These are phyloP conservation scores for Hanseniaspora clermontiae DNA, from an alignment of 805 yeast species.

Conservation along the genomic window DNA sequence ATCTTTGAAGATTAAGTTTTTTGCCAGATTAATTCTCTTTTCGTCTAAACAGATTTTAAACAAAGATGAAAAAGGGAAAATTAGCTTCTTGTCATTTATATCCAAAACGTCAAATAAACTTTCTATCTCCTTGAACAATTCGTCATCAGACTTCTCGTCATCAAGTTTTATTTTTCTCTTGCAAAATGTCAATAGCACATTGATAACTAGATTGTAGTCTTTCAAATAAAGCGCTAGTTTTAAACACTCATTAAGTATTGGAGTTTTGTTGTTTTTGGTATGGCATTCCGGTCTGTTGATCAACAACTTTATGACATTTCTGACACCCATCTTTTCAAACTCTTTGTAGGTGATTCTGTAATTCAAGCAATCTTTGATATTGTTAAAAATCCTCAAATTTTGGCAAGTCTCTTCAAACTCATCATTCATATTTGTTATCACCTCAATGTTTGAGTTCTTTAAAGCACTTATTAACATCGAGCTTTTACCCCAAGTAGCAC, in stretches of 20 bases:
- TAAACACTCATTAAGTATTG: constrained; percentile 47
- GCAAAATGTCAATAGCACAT: constrained; percentile 70
- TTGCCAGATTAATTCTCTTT: constrained; percentile 62
- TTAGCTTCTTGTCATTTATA: constrained; percentile 21
- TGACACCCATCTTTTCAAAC: constrained; percentile 40
- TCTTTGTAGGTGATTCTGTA: constrained; percentile 52
- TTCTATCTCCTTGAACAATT: constrained; percentile 39
- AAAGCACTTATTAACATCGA: constrained; percentile 27
- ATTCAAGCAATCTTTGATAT: constrained; percentile 52
- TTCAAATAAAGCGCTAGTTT: constrained; percentile 43
- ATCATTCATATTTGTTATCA: constrained; percentile 32
- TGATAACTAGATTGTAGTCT: constrained; percentile 32
- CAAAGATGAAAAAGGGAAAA: constrained; percentile 46
- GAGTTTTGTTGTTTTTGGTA: constrained; percentile 34
- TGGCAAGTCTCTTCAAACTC: constrained; percentile 52
- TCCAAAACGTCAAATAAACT: constrained; percentile 25
- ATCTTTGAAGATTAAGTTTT: constrained; percentile 55
- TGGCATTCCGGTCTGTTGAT: constrained; percentile 3
- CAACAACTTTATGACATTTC: constrained; percentile 44
- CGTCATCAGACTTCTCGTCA: constrained; percentile 43
- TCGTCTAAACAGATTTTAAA: constrained; percentile 63
- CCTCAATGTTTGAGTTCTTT: constrained; percentile 10
- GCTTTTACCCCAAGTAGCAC: constrained; percentile 74
- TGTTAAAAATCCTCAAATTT: constrained; percentile 53
- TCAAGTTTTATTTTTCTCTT: constrained; percentile 50